Base-by-base conservation (phyloP, 768 basidiomycete genomes). In the Rhizopogon roseolus region DNA sequence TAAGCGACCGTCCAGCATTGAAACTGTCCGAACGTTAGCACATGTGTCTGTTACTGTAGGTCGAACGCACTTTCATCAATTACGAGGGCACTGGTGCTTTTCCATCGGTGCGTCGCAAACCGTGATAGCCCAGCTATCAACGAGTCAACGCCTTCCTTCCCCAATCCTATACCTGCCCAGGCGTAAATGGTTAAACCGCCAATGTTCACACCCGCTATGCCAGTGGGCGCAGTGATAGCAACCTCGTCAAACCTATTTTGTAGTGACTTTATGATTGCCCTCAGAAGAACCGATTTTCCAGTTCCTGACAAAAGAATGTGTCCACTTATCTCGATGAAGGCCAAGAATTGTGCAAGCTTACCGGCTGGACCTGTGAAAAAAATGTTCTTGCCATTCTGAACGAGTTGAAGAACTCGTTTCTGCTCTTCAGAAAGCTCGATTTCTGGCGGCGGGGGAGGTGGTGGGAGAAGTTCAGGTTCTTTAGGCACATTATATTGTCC, bases 291-390 rank as follows among this genome's bases (percentile, higher is more conserved):
- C 4, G 86, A 88, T 66, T 90, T 90, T 34, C 88, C 87, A 3
- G 88, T 89, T 9, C 80, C 81, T 79, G 48, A 10, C 27, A 54
- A 57, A 25, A 10, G 16, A 36, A 5, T 16, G 14, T 22, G 1
- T 48, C 28, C 11, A 9, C 16, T 52, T 49, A 13, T n/a, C 34
- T 36, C 16, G 6, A 16, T 10, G 27, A 52, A 43, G n/a, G 27
- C 17, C 32, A 41, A 44, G 19, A 54, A 45, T 34, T 1, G 22
- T n/a, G 48, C 4, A 6, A 34, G 57, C 58, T 50, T 54, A 86
- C 87, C 85, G 53, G 88, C 88, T 53, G 84, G 79, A 19, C 88
- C 88, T 2, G 86, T 89, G 66, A 89, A 89, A 70, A 90, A 89
- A 28, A 88, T 75, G 55, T 77, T 87, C 56, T 75, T 66, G 1